Base-by-base conservation (phyloP, 2,329 filamentous ascomycete species). In the Monilinia polystroma region DNA sequence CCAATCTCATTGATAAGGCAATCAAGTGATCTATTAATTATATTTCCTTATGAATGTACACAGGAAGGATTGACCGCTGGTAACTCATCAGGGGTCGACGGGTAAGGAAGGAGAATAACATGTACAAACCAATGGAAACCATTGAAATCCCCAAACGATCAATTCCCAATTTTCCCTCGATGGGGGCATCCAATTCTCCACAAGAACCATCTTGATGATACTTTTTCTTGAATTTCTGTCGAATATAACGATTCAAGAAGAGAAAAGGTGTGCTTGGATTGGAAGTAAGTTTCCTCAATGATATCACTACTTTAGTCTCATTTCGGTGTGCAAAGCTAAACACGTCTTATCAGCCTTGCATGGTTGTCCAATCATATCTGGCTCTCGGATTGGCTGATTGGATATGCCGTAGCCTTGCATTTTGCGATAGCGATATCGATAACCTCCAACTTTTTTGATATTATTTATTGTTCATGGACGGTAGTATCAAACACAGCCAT, bases 131-230 rank as follows among this genome's bases (percentile, higher is more conserved):
- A 85, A 60, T 29, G 73, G 72, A 58, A 68, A 70, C 70, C 83
- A 81, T 68, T 83, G 80, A 80, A 85, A 89, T 59, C 81, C 71
- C 38, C 75, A 80, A 47, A 86, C 75, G 12, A 87, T 76, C 38
- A 80, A 71, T 64, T 86, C 79, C 76, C 85, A 89, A 76, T 87
- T 83, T 71, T 85, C 82, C 71, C 81, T 80, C 66, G 81, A 84
- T 6, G 87, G 87, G 20, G 87, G 87, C 69, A 86, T 53, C 75
- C 75, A 78, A 51, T 73, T 71, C 43, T 76, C 66, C 43, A 75
- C 54, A 3, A 76, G 55, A 4, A 69, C 73, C 75, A 76, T 76
- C 26, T 52, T 68, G 12, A 53, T 11, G 26, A 38, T 16, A 20
- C 8, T 52, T 14, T 45, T 8, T 12, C 38, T 18, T 20, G 29